phyloP scores from a whole-genome alignment of 805 yeast species.

The Spencermartinsiella europaea region DNA sequence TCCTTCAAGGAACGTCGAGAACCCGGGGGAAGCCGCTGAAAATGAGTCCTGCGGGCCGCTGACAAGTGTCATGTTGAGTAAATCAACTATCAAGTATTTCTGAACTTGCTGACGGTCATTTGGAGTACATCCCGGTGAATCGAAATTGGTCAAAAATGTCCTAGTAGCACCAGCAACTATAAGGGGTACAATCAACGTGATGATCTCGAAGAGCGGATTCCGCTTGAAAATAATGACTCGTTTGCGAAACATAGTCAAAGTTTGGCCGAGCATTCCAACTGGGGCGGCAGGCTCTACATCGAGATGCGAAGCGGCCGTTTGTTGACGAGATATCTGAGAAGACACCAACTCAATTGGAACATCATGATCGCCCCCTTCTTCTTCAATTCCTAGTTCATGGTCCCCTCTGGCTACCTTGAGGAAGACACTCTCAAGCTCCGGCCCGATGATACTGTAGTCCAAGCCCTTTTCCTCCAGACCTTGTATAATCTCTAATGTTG shows the following conservation, averaged over 20 bases:
- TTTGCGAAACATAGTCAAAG: constrained; percentile 29
- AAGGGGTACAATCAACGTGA: constrained; percentile 28
- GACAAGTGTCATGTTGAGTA: constrained; percentile 10
- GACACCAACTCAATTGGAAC: constrained; percentile 1
- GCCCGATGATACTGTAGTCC: constrained; percentile 30
- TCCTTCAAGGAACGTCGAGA: constrained; percentile 12
- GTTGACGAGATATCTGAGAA: background rate
- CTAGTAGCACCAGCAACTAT: constrained; percentile 28
- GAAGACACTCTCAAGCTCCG: constrained; percentile 33
- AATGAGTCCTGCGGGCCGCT: constrained; percentile 15
- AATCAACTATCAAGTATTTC: constrained; percentile 13
- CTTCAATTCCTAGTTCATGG: no score
- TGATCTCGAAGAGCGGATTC: constrained; percentile 27
- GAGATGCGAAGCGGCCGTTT: background rate
- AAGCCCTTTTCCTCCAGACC: constrained; percentile 22
- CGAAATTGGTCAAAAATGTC: constrained; percentile 18
- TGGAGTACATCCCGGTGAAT: constrained; percentile 19
- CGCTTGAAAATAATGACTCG: constrained; percentile 27
- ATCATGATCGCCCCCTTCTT: constrained; percentile 9
- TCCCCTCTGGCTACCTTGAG: constrained; percentile 28
- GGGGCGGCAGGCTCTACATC: constrained; percentile 11
- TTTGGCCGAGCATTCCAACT: constrained; percentile 22
- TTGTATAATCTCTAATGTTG: constrained; percentile 24
- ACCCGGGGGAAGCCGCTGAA: constrained; percentile 7
- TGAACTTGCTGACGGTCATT: constrained; percentile 11